Conservation (phyloP, 345 rosid genomes). For the Lumnitzera racemosa region DNA sequence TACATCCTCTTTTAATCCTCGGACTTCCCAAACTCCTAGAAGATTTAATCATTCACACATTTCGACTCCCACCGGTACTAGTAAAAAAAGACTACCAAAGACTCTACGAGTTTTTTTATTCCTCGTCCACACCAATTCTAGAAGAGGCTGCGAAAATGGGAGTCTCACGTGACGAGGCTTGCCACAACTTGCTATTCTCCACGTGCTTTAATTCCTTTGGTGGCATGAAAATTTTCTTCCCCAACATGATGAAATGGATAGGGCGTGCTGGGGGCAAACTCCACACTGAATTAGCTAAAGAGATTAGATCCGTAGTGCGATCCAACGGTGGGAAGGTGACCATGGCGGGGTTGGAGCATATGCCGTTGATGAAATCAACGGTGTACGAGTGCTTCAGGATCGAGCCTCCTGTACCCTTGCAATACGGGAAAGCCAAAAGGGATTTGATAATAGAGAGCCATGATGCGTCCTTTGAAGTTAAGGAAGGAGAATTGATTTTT, state of each 20-base stretch:
- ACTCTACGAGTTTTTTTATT: slow-evolving; percentile 65
- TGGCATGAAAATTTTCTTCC: slow-evolving; percentile 64
- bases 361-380: slow-evolving; percentile 73
- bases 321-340: slow-evolving; percentile 63
- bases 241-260: slow-evolving; percentile 56
- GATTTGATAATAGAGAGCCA: slow-evolving; percentile 75
- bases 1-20: slow-evolving; percentile 42
- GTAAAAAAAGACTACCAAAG: slow-evolving; percentile 60
- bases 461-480: slow-evolving; percentile 62
- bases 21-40: slow-evolving; percentile 58
- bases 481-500: slow-evolving; percentile 69
- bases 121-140: slow-evolving; percentile 44
- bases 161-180: slow-evolving; percentile 70
- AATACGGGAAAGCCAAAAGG: slow-evolving; percentile 61
- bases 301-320: slow-evolving; percentile 57
- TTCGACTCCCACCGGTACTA: slow-evolving; percentile 54
- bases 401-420: slow-evolving; percentile 78
- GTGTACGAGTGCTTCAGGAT: slow-evolving; percentile 79
- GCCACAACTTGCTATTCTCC: slow-evolving; percentile 73
- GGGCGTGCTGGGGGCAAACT: slow-evolving; percentile 59
- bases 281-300: slow-evolving; percentile 58
- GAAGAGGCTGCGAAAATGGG: slow-evolving; percentile 65
- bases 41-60: slow-evolving; percentile 45
- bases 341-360: slow-evolving; percentile 61
- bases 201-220: slow-evolving; percentile 90